These are phyloP conservation scores for Naganishia friedmannii DNA, from an alignment of 768 basidiomycete species.

Conservation along the genomic window DNA sequence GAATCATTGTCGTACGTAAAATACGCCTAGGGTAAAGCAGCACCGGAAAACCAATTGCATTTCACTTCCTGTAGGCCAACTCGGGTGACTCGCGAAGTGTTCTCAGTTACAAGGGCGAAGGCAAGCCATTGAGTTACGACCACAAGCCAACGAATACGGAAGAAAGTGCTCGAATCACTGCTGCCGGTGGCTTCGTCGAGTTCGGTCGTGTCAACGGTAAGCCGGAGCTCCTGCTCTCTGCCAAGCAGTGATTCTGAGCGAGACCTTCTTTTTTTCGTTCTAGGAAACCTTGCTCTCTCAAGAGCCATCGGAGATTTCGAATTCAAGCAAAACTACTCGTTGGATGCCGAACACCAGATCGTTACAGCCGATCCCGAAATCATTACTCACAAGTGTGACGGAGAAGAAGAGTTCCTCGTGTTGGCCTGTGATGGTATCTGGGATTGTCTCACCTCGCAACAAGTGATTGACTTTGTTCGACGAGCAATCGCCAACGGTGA, in stretches of 20 bases:
- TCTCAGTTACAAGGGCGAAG: conserved; percentile 76
- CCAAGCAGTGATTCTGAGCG: background rate
- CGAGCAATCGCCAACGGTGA: conserved; percentile 75
- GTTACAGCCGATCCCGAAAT: conserved; percentile 95
- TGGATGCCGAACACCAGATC: conserved; percentile 82
- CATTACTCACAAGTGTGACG: conserved; percentile 71
- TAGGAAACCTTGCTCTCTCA: conserved; percentile 92
- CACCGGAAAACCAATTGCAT: background rate
- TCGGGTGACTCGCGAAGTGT: conserved; percentile 95
- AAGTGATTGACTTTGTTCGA: conserved; percentile 83
- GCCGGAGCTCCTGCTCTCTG: conserved; percentile 38
- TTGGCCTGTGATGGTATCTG: conserved; percentile 99
- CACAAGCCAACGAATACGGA: conserved; percentile 93
- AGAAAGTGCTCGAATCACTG: conserved; percentile 79
- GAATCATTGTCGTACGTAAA: conserved; percentile 57
- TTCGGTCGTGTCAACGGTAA: conserved; percentile 93
- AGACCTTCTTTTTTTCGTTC: too few relatives aligned
- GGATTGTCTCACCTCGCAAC: conserved; percentile 93
- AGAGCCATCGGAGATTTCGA: conserved; percentile 96
- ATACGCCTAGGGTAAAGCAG: background rate
- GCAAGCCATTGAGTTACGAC: conserved; percentile 83
- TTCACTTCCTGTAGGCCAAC: conserved; percentile 68
- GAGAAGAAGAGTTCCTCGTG: conserved; percentile 94
- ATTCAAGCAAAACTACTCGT: conserved; percentile 86
- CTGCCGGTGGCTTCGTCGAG: conserved; percentile 92